Percentiles rank a stretch among this genome's conserved stretches.
Evolutionary conservation across 768 basidiomycete genomes (phyloP).

Genomic region (Suillus paluster): DNA sequence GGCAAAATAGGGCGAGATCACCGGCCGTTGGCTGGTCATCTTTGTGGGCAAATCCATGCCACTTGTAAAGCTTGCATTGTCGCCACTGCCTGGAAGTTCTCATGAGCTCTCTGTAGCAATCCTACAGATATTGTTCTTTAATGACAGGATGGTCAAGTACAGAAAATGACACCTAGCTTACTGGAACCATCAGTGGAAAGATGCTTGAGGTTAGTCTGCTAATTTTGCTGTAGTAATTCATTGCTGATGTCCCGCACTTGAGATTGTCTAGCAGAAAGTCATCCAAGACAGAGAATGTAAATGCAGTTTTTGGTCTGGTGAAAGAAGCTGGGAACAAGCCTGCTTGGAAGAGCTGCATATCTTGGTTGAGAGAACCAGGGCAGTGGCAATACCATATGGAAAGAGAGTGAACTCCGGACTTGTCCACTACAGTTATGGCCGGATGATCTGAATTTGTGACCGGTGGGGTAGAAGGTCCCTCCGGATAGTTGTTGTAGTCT

Average conservation of each 20-base stretch:
- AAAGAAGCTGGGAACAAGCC: constrained; percentile 1
- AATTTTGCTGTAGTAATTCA: not conserved
- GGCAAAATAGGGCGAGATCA: constrained; percentile 3
- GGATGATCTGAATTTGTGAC: not conserved
- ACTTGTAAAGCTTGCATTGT: constrained; percentile 21
- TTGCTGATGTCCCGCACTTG: not conserved
- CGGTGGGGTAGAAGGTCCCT: not conserved
- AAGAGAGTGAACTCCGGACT: not conserved
- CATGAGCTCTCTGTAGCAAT: constrained; percentile 22
- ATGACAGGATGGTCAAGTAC: not conserved
- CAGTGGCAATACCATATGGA: not conserved
- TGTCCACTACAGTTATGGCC: not conserved
- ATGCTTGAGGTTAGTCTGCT: not conserved
- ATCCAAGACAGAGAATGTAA: not conserved
- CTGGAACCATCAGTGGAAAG: not conserved
- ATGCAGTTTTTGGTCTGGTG: not conserved
- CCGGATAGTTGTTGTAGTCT: not conserved
- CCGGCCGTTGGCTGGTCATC: not conserved
- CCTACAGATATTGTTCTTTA: not conserved
- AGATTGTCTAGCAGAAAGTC: not conserved
- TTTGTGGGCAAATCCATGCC: constrained; percentile 12
- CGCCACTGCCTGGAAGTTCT: constrained; percentile 21
- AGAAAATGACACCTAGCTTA: not conserved
- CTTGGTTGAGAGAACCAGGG: not conserved
- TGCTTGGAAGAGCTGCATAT: not conserved